A percentile compares a stretch with the other conserved stretches of the same genome.
Evolutionary conservation across 768 basidiomycete species (phyloP).

Genomic region (Lactarius vividus): DNA sequence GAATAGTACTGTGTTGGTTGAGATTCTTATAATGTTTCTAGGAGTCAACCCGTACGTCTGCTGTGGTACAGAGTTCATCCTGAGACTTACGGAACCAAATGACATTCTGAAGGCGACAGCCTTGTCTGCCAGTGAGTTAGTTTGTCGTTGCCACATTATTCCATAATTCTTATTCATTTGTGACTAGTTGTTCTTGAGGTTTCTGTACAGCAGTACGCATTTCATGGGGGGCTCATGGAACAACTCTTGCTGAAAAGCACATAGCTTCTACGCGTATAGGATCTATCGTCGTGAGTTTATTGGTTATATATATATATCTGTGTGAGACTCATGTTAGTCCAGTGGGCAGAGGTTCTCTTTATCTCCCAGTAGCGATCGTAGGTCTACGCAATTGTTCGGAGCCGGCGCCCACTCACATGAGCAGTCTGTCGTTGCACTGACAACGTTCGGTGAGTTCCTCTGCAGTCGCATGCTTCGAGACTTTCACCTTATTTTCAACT

Average conservation of each 20-base stretch:
- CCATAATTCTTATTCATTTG: neutral
- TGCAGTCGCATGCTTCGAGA: no score
- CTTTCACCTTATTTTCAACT: no score
- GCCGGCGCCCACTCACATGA: no score
- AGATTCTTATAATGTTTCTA: neutral
- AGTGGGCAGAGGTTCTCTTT: no score
- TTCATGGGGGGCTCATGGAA: neutral
- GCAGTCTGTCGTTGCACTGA: no score
- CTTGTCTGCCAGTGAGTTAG: neutral
- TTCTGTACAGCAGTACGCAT: neutral
- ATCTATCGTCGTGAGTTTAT: neutral
- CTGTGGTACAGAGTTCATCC: neutral
- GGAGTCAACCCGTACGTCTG: neutral
- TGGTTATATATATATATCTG: neutral
- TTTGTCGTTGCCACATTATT: neutral
- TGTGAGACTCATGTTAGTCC: no score
- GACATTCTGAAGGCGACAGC: neutral
- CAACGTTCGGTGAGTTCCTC: no score
- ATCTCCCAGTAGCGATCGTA: no score
- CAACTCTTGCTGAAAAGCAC: neutral
- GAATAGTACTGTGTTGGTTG: neutral
- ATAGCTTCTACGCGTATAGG: conserved; percentile 1
- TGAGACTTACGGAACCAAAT: neutral
- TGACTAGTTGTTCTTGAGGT: neutral
- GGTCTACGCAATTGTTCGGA: no score